A percentile compares a stretch with the other conserved stretches of the same genome.
These are phyloP conservation scores for Malassezia slooffiae DNA, from an alignment of 1,284 basidiomycete species.

Conservation along the genomic window DNA sequence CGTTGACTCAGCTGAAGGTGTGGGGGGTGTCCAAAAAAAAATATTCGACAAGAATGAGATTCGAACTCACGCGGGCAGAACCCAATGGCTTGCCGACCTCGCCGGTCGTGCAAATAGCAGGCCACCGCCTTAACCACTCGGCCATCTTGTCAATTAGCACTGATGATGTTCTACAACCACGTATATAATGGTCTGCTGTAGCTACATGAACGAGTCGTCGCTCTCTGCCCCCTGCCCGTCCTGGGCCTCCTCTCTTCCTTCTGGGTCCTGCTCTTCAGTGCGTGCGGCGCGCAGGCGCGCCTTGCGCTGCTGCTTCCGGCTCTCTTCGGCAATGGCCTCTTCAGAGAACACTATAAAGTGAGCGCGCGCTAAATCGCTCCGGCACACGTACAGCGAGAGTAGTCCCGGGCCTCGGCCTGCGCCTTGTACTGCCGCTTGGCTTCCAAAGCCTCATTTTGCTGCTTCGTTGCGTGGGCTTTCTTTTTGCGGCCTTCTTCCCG, in stretches of 20 bases:
- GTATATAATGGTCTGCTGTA: neutral
- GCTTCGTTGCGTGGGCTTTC: constrained; percentile 23
- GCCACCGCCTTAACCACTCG: constrained; percentile 46
- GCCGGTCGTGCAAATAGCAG: constrained; percentile 17
- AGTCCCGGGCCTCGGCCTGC: constrained; percentile 47
- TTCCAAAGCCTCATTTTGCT: constrained; percentile 25
- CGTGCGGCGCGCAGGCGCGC: constrained; percentile 6
- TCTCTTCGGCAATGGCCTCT: constrained; percentile 35
- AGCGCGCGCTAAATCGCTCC: no score
- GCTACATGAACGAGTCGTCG: constrained; percentile 40
- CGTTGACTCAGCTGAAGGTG: no score
- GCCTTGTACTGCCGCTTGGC: constrained; percentile 50
- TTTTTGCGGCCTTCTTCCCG: constrained; percentile 25
- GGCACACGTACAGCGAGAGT: constrained; percentile 47
- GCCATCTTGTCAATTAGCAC: constrained; percentile 34
- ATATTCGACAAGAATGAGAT: constrained; percentile 45
- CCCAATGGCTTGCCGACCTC: constrained; percentile 17
- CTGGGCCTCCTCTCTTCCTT: constrained; percentile 16
- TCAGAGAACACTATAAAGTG: constrained; percentile 27
- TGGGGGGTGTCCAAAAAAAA: constrained; percentile 11
- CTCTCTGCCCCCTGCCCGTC: constrained; percentile 26
- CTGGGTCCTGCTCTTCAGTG: neutral
- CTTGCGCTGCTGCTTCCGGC: constrained; percentile 22
- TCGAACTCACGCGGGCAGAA: constrained; percentile 46
- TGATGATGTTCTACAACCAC: neutral